phyloP scores from a whole-genome alignment of 768 basidiomycete species.

The Suillus occidentalis region DNA sequence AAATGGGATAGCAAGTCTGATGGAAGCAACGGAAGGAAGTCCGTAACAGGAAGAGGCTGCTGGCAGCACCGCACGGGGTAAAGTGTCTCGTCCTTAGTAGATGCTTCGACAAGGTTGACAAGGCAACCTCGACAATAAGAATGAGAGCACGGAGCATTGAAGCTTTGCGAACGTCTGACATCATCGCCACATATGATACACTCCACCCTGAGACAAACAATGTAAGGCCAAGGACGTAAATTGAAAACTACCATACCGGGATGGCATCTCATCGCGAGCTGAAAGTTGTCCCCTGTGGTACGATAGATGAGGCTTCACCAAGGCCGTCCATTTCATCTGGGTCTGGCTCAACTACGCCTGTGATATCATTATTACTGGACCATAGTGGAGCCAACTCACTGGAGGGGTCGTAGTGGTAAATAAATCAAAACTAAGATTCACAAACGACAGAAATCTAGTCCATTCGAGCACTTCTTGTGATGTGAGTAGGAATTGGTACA shows the following conservation, averaged over 20 bases:
- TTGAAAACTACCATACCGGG: background rate
- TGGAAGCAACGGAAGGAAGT: constrained; percentile 32
- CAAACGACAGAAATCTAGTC: background rate
- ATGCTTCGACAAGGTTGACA: constrained; percentile 38
- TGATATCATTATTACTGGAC: background rate
- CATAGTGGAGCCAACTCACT: constrained; percentile 4
- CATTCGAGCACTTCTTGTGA: constrained; percentile 18
- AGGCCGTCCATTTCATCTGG: background rate
- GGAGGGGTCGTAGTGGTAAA: background rate
- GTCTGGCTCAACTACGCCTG: background rate
- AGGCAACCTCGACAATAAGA: constrained; percentile 49
- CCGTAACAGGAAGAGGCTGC: constrained; percentile 31
- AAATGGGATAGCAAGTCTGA: constrained; percentile 31
- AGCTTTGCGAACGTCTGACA: constrained; percentile 20
- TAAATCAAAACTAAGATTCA: background rate
- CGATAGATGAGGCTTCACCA: background rate
- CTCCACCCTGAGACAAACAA: constrained; percentile 22
- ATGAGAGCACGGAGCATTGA: constrained; percentile 47
- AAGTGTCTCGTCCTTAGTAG: constrained; percentile 50
- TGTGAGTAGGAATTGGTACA: constrained; percentile 18
- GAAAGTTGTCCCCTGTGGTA: background rate
- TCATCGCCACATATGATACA: constrained; percentile 47
- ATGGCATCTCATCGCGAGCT: background rate
- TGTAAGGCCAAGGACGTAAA: background rate
- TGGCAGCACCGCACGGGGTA: constrained; percentile 54